Percentiles rank a stretch among this genome's conserved stretches.
phyloP scores from a whole-genome alignment of 345 rosid species.

The Camelina laxa region DNA sequence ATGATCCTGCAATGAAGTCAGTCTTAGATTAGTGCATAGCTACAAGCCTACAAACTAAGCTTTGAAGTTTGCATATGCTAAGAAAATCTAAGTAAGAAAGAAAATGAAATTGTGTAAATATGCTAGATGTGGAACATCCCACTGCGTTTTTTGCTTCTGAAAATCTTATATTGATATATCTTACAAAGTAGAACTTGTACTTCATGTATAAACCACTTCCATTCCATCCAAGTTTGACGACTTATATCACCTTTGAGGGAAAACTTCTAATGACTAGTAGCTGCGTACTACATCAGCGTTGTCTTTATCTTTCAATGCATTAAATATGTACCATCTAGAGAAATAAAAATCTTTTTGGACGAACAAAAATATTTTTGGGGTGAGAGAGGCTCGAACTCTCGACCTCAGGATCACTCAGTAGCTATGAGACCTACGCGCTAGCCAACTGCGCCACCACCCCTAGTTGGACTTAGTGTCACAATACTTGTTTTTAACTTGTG shows the following conservation, averaged over 20 bases:
- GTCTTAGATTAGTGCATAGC: constrained; percentile 6
- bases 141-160: neutral
- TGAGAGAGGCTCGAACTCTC: constrained; percentile 97
- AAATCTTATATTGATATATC: neutral
- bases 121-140: neutral
- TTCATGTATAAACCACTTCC: neutral
- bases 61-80: neutral
- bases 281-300: neutral
- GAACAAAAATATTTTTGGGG: constrained; percentile 45
- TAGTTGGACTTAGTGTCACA: neutral
- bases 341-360: neutral
- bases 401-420: constrained; percentile 86
- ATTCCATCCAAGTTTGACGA: neutral
- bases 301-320: neutral
- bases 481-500: rapidly evolving
- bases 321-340: neutral
- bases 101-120: neutral
- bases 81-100: neutral
- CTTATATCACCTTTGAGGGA: neutral
- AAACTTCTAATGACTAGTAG: neutral
- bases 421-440: constrained; percentile 99
- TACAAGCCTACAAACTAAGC: constrained; percentile 17
- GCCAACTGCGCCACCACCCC: constrained; percentile 99
- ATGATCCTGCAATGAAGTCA: constrained; percentile 36
- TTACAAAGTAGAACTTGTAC: neutral